phyloP scores from a whole-genome alignment of 352 stramenopile species.

The Pythium myriotylum region DNA sequence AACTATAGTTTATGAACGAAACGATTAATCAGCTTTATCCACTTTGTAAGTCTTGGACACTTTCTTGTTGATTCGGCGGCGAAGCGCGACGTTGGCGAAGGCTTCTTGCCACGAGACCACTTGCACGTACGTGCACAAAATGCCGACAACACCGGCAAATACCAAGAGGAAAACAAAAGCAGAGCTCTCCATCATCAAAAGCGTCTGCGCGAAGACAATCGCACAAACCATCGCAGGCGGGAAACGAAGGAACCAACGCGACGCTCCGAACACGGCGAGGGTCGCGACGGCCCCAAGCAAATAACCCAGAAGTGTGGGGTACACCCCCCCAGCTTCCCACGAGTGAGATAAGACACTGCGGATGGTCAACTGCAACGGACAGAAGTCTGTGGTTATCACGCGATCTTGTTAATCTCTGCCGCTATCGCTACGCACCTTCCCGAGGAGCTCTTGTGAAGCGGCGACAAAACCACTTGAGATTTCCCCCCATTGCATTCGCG shows the following conservation, averaged over 20 bases:
- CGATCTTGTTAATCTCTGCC: background rate
- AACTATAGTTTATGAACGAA: too few relatives aligned
- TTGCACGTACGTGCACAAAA: conserved; percentile 63
- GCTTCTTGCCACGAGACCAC: conserved; percentile 54
- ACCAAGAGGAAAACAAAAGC: conserved; percentile 33
- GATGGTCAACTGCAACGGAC: conserved; percentile 50
- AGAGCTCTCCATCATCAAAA: conserved; percentile 29
- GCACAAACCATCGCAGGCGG: conserved; percentile 9
- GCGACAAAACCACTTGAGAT: conserved; percentile 10
- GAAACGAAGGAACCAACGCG: conserved; percentile 25
- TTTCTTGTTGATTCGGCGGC: conserved; percentile 20
- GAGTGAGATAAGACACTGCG: conserved; percentile 44
- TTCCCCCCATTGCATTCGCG: conserved; percentile 19
- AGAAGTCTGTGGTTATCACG: background rate
- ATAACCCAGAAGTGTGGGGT: conserved; percentile 63
- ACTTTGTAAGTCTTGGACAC: conserved; percentile 24
- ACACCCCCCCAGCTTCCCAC: conserved; percentile 58
- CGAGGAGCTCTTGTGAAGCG: conserved; percentile 19
- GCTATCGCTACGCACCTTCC: conserved; percentile 14
- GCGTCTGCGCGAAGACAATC: conserved; percentile 19
- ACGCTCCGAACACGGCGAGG: conserved; percentile 41
- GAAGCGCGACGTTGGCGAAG: conserved; percentile 41
- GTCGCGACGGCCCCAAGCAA: conserved; percentile 45
- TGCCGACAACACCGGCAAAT: conserved; percentile 43
- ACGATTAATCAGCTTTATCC: conserved; percentile 40